These are phyloP conservation scores for Primulina tabacum DNA, from an alignment of 257 asterid genomes.

Conservation along the genomic window DNA sequence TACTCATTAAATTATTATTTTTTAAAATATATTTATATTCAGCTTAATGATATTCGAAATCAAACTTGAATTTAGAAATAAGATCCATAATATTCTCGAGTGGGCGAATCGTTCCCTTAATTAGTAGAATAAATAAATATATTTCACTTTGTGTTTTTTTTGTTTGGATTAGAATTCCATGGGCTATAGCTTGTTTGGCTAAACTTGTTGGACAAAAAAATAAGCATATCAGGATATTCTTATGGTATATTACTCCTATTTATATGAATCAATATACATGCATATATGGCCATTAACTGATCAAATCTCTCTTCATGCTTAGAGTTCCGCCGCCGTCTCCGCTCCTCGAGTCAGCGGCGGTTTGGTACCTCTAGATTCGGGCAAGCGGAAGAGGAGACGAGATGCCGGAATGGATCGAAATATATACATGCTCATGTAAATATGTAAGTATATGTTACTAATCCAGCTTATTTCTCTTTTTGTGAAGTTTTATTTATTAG, in stretches of 20 bases:
- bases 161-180: slow-evolving; percentile 1
- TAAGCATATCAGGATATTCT: slow-evolving; percentile 57
- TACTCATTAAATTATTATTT: too few species aligned
- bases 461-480: not conserved
- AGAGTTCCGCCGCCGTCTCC: not conserved
- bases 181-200: slow-evolving; percentile 22
- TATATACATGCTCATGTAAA: not conserved
- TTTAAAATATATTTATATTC: too few species aligned
- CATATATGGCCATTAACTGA: slow-evolving; percentile 6
- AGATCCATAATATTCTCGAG: too few species aligned
- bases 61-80: too few species aligned
- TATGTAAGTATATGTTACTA: not conserved
- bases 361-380: not conserved
- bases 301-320: slow-evolving; percentile 8
- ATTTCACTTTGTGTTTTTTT: too few species aligned
- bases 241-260: slow-evolving; percentile 38
- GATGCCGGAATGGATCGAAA: not conserved
- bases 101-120: not conserved
- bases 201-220: slow-evolving; percentile 16
- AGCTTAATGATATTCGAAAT: too few species aligned
- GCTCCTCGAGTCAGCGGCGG: not conserved
- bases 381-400: not conserved
- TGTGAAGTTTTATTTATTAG: too few species aligned
- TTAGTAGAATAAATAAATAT: not conserved
- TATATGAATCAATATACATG: slow-evolving; percentile 19